Base-by-base conservation (phyloP, 192 early-diverging fungal species). In the Phycomyces nitens region DNA sequence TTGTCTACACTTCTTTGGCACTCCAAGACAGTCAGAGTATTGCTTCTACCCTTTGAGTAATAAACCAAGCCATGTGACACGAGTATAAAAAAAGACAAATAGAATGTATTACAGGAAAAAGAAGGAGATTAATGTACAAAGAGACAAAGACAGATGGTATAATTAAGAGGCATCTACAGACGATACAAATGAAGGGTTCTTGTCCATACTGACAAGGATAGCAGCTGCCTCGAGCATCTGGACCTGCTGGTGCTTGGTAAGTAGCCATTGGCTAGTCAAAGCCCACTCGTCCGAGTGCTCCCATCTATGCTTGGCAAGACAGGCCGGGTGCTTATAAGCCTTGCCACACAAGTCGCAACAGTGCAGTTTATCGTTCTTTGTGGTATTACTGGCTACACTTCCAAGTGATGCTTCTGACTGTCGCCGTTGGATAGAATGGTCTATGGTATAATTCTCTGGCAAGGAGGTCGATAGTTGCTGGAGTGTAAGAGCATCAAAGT, bases 191-290 rank as follows among this genome's bases (percentile, higher is more conserved):
- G 47, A 51, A 22, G 66, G 44, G 44, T 11, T 14, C 3, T 14
- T 47, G 42, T 77, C 76, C 79, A 84, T 78, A 52, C 76, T 74
- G 40, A 88, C 65, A 14, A 88, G 65, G 23, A 84, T 83, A 26
- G 84, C 76, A 5, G 86, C 86, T 7, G 86, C 86, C 67, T 88
- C 86, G 53, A 88, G 69, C 55, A 88, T 51, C 43, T 84, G 82
- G 11, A 88, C 86, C 51, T 88, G 86, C 53, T 86, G 84, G 66
- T 88, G 86, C 65, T 88, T 88, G 29, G 81, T 75, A 26, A 86
- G 58, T 26, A 78, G 59, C 52, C 86, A 75, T 60, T 86, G 83
- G 34, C 75, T 71, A 3, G 84, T 72, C 65, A 85, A 70, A 44
- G 80, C 80, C 86, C 86, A 88, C 53, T 81, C 73, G 22, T 74